Evolutionary conservation across 768 basidiomycete species (phyloP).

Genomic region (Agaricus blazei): DNA sequence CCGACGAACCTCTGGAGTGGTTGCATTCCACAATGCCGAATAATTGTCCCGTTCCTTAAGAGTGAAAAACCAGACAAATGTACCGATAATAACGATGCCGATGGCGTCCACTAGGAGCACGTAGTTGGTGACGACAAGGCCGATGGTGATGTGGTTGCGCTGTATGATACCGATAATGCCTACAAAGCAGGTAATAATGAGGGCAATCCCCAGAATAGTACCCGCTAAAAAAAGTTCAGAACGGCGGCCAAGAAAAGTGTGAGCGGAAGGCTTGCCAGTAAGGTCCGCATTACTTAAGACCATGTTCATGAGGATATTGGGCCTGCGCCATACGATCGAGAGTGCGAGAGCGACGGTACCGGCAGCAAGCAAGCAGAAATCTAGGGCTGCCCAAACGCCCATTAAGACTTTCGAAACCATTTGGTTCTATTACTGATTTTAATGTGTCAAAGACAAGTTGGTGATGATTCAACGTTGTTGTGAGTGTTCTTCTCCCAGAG

Average conservation of each 20-base stretch:
- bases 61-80: slow-evolving; percentile 79
- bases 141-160: slow-evolving; percentile 59
- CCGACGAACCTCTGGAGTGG: slow-evolving; percentile 41
- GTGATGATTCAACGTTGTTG: slow-evolving; percentile 13
- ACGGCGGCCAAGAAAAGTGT: not conserved
- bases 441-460: slow-evolving; percentile 7
- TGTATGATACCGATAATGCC: slow-evolving; percentile 71
- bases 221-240: slow-evolving; percentile 47
- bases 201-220: slow-evolving; percentile 57
- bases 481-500: slow-evolving; percentile 45
- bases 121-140: slow-evolving; percentile 77
- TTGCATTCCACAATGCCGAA: slow-evolving; percentile 47
- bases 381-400: slow-evolving; percentile 69
- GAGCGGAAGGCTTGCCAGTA: slow-evolving; percentile 40
- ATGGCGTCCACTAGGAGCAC: slow-evolving; percentile 59
- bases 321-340: slow-evolving; percentile 66
- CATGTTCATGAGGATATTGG: slow-evolving; percentile 70
- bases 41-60: slow-evolving; percentile 68
- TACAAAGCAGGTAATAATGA: slow-evolving; percentile 63
- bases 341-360: slow-evolving; percentile 61
- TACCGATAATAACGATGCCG: slow-evolving; percentile 58
- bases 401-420: slow-evolving; percentile 76
- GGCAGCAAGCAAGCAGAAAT: slow-evolving; percentile 63
- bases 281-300: slow-evolving; percentile 55
- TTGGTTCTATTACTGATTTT: slow-evolving; percentile 17